Percentiles rank a stretch among this genome's conserved stretches.
Evolutionary conservation across 129 eudicot genomes (phyloP).

Genomic region (Daucus carota): DNA sequence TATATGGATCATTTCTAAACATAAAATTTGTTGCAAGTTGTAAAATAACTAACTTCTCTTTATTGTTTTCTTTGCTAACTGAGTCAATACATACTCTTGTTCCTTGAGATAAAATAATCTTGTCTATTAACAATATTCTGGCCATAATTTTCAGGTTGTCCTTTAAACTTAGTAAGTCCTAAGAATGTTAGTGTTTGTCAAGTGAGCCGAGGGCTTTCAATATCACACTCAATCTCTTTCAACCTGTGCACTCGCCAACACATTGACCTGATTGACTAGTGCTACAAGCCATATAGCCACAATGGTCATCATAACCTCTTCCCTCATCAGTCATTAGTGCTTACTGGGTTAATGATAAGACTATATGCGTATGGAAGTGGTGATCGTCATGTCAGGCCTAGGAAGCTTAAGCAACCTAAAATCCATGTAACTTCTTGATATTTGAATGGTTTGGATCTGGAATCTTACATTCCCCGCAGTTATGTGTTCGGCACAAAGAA

Average conservation of each 20-base stretch:
- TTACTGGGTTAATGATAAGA: neutral
- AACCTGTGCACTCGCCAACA: neutral
- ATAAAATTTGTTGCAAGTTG: neutral
- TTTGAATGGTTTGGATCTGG: neutral
- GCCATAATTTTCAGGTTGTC: neutral
- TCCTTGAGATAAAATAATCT: neutral
- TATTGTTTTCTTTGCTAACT: neutral
- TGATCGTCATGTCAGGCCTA: neutral
- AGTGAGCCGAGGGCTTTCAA: neutral
- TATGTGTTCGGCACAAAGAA: neutral
- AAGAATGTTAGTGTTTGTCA: neutral
- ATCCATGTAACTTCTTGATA: neutral
- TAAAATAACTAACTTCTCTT: neutral
- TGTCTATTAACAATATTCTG: neutral
- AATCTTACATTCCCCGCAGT: neutral
- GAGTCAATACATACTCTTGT: neutral
- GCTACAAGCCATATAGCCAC: neutral
- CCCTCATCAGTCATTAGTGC: neutral
- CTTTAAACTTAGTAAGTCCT: neutral
- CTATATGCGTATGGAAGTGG: neutral
- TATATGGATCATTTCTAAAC: neutral
- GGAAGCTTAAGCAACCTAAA: neutral
- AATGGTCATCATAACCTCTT: neutral
- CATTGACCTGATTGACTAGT: neutral
- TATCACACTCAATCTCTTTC: neutral